Base-by-base conservation (phyloP, 495 filamentous ascomycete species). In the Glutinoglossum americanum region DNA sequence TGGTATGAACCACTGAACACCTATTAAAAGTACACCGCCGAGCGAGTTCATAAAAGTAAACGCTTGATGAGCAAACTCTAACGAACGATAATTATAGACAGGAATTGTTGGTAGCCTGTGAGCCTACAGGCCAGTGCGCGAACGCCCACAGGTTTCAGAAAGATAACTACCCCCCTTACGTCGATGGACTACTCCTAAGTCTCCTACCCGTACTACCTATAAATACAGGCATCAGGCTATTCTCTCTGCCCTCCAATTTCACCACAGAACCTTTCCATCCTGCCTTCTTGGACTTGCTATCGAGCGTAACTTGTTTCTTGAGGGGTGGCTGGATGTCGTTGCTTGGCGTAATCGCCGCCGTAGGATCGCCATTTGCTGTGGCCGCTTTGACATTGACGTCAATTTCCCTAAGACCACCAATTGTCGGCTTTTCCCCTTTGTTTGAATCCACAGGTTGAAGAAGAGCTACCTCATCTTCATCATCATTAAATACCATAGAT, bases 241-340 rank as follows among this genome's bases (percentile, higher is more conserved):
- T 85, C 64, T 84, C 81, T 26, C 76, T 69, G 8, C 80, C 82
- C 48, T 81, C 80, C 65, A 63, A 51, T 57, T 68, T 69, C 66
- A 74, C 59, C 48, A 68, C 51, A 6, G 49, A 53, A 15, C 49
- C 49, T 17, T 53, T 53, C 23, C 25, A 13, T 19, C 49, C 25
- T 17, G 49, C 11, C 17, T 53, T 53, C 17, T 53, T 53, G 55
- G 62, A 67, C 64, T 74, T 78, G 61, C 70, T 74, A 1, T 71
- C 61, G 62, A 69, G 64, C 61, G 73, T 74, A 57, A 74, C 72
- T 57, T 73, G 73, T n/a, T 70, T 73, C 53, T 79, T 79, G 60
- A 77, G 70, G 37, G 74, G 61, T 17, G 75, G 68, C 55, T 73
- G 73, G 59, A 76, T 69, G 9, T 68, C 64, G 25, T 74, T 71